Evolutionary conservation across 139 green algal species (phyloP), one percentile per base, ranked within the genome.

Genomic region (Mesostigma viride): DNA sequence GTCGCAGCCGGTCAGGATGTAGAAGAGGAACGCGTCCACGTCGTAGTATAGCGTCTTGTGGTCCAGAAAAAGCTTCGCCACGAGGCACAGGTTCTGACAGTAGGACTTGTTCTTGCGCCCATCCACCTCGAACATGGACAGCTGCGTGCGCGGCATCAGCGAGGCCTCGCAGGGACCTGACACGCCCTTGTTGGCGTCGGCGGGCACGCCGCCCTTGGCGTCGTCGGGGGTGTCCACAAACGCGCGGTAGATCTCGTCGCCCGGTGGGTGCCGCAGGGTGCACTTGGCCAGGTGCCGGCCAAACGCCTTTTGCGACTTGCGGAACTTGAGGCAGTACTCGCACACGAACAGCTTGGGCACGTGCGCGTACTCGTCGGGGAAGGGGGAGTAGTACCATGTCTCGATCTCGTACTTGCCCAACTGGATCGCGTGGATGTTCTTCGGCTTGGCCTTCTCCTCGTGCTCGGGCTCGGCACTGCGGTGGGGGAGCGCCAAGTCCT

Each of bases 311-410:
- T 78, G 68, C 69, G 83, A 86, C 28, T 71, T 66, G 30, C 87
- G 83, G 67, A 87, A 90, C 65, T 90, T 79, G 73, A 90, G 75
- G 57, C 77, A 89, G 77, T 85, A 94, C 76, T 95, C 88, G 77
- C 90, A 95, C 20, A 95, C 69, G 76, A 91, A 94, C 56, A 96
- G 84, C 83, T 91, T 90, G 58, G 86, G 66, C 58, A 77, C 65
- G 31, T 35, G 62, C 34, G 44, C 56, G 73, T 83, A 83, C 1
- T 80, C 76, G 35, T 84, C 81, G 1, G 82, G 82, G 72, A 83
- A 87, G 44, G 82, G 83, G 2, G 81, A 85, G 67, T 80, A 86
- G 51, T 87, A 87, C 81, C 78, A 77, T 0, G 82, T 85, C 65
- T 87, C 81, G 44, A 89, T 71, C 47, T 85, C 78, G 60, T 80